These are phyloP conservation scores for Wickerhamomyces sp. DNA, from an alignment of 1,139 yeast genomes.

Conservation along the genomic window DNA sequence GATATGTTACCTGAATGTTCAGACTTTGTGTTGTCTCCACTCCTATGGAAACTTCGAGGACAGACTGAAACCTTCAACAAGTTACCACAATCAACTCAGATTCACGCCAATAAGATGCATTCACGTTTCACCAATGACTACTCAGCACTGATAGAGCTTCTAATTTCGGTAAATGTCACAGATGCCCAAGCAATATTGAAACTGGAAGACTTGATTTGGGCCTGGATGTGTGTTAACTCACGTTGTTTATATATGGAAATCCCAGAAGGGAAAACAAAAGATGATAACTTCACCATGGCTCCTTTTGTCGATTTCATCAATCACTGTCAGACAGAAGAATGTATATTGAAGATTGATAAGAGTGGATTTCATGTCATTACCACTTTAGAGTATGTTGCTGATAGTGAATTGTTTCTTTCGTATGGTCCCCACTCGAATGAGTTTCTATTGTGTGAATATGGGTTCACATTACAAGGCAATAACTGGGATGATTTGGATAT, in stretches of 20 bases:
- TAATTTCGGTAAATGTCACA: slow-evolving; percentile 9
- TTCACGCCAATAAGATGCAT: slow-evolving; percentile 34
- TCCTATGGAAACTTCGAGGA: slow-evolving; percentile 40
- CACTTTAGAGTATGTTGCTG: slow-evolving; percentile 30
- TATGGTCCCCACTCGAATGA: slow-evolving; percentile 90
- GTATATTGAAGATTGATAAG: slow-evolving; percentile 42
- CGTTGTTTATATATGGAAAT: slow-evolving; percentile 81
- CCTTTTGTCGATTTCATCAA: slow-evolving; percentile 89
- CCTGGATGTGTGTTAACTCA: slow-evolving; percentile 87
- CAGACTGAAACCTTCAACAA: slow-evolving; percentile 28
- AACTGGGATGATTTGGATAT: slow-evolving; percentile 71
- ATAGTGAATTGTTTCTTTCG: slow-evolving; percentile 63
- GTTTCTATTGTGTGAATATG: slow-evolving; percentile 80
- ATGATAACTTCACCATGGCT: slow-evolving; percentile 80
- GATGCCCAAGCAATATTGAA: slow-evolving; percentile 1
- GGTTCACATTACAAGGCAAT: slow-evolving; percentile 58
- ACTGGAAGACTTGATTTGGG: slow-evolving; percentile 44
- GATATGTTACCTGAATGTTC: slow-evolving; percentile 47
- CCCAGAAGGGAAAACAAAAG: slow-evolving; percentile 42
- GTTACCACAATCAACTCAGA: slow-evolving; percentile 37
- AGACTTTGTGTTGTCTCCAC: slow-evolving; percentile 47
- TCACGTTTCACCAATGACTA: slow-evolving; percentile 37
- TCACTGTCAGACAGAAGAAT: slow-evolving; percentile 57
- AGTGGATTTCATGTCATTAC: slow-evolving; percentile 50
- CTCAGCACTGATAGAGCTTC: slow-evolving; percentile 25